Evolutionary conservation across 129 eudicot genomes (phyloP), one percentile per base, ranked within the genome.

Genomic region (Escallonia rubra): DNA sequence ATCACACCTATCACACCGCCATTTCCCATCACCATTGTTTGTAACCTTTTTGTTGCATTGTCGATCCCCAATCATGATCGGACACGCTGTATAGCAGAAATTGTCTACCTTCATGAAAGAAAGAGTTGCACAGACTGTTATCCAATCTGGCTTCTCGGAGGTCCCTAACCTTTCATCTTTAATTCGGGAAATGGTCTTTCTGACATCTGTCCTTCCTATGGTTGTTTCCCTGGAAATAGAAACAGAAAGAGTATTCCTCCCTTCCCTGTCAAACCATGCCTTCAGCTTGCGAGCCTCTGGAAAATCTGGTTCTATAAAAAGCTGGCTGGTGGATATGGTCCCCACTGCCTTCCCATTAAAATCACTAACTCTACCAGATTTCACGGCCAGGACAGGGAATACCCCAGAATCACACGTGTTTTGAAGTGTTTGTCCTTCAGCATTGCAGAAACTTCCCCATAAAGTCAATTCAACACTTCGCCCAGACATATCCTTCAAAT

Each of bases 141-240:
- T 85, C 78, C 79, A 86, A 67, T 89, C 99, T 0, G 96, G 87
- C 78, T 89, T 93, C 66, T 89, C 99, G 53, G 83, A 80, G 23
- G 95, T 89, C 39, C 99, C 99, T 41, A 93, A 40, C 62, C 77
- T 84, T 70, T 93, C 99, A 73, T 93, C 99, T 83, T 89, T 89
- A 42, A 93, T 89, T 56, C 89, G 96, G 11, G 92, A 80, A 45
- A 93, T 61, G 3, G 90, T 86, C 68, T 93, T 93, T 38, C 80
- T 71, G 13, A 64, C 80, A 79, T 93, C 90, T 42, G 69, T 50
- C n/a, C 81, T 74, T 43, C 61, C 62, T 43, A 75, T 47, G 43
- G 70, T 47, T 3, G 65, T 12, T 34, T 84, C 95, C 70, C 80
- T 72, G 57, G 99, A 86, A 40, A 93, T 60, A 41, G 95, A 80